Evolutionary conservation across 225 moss, liverwort and hornwort genomes (phyloP), one percentile per base, ranked within the genome.

Genomic region (Bryum argenteum): DNA sequence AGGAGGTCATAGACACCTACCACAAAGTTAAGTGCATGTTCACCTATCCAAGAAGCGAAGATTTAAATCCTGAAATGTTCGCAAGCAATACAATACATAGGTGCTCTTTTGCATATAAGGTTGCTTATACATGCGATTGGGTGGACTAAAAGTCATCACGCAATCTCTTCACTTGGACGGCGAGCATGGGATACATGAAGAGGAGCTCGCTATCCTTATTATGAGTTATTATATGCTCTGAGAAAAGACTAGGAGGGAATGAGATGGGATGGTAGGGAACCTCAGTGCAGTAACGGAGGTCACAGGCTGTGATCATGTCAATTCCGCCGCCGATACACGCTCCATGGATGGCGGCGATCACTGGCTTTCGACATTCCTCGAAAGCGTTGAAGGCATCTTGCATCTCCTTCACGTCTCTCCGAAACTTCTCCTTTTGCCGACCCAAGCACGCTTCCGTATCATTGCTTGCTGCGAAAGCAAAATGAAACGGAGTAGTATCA

Each of bases 321-420:
- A 97, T 72, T 26, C 94, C 97, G 20, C 73, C 94, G 65, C 97
- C 97, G 14, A 97, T 57, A 54, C 97, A 97, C 51, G 84, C 82
- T 33, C 97, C 97, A 67, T 90, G 90, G 54, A 97, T 71, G 23
- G 88, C 90, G 17, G 89, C 91, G 28, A 97, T 84, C 41, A 97
- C 94, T 50, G 93, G 97, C 77, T 97, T 97, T 38, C 89, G 85
- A 73, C 97, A 94, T 44, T 78, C 82, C 58, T 97, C 92, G 57
- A 97, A 83, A 0, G 86, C 88, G 64, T 82, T 90, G 78, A 94
- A 85, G 8, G 92, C 80, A 51, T 83, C 86, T 70, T 94, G 96
- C 87, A 90, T 83, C 57, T 67, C 65, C 83, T 77, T 86, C 19
- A 97, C 44, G 15, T 83, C 73, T 65, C 89, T 84, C 63, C 84